Percentiles rank a stretch among this genome's conserved stretches.
Evolutionary conservation across 352 stramenopile species (phyloP).

Genomic region (Pythium grandisporangium): DNA sequence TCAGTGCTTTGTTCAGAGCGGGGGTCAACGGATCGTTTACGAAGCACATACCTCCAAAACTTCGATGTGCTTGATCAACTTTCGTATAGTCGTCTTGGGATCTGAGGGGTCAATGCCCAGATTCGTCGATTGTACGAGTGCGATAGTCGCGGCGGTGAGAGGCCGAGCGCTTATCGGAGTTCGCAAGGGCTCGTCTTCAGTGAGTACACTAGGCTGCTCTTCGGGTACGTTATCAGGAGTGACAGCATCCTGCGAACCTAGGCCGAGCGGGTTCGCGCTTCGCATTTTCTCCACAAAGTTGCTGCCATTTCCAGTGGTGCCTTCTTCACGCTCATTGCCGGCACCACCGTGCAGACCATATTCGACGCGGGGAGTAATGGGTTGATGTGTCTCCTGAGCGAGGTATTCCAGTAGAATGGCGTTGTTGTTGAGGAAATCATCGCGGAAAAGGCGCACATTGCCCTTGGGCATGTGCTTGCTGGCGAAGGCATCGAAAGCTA

Average conservation of each 20-base stretch:
- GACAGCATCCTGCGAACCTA: not conserved
- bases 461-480: constrained; percentile 57
- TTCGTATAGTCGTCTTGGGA: constrained; percentile 70
- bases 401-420: constrained; percentile 79
- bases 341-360: not conserved
- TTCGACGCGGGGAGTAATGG: constrained; percentile 1
- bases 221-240: not conserved
- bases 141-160: constrained; percentile 3
- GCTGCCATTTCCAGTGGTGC: too few species aligned
- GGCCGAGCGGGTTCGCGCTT: constrained; percentile 24
- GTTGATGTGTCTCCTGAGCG: constrained; percentile 27
- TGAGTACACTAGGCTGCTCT: not conserved
- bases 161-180: too few species aligned
- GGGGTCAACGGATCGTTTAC: not conserved
- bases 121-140: constrained; percentile 32
- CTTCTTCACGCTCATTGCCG: too few species aligned
- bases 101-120: constrained; percentile 69
- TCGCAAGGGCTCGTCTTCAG: too few species aligned
- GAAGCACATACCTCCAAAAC: constrained; percentile 39
- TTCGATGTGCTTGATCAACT: constrained; percentile 81
- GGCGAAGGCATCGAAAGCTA: constrained; percentile 39
- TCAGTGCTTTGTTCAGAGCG: too few species aligned
- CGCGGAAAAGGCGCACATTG: constrained; percentile 73
- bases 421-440: constrained; percentile 82
- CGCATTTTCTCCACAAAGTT: constrained; percentile 60